A percentile compares a stretch with the other conserved stretches of the same genome.
Conservation (phyloP, 352 stramenopile genomes). For the Pythium folliculosum region DNA sequence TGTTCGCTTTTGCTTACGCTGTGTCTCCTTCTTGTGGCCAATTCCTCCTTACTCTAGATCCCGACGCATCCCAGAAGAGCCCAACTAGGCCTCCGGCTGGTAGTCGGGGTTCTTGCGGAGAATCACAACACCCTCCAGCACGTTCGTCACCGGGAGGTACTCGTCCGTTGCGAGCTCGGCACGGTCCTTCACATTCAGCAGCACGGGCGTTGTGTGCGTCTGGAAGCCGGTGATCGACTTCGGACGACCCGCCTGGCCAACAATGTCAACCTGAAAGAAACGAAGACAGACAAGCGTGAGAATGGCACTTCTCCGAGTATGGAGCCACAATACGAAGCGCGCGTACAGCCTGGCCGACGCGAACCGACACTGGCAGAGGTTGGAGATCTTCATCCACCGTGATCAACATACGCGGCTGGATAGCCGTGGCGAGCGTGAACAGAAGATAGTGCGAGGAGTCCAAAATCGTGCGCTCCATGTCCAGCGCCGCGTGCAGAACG, state of each 20-base stretch:
- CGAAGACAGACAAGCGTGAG: background rate
- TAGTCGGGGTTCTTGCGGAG: constrained; percentile 97
- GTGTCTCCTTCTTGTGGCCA: background rate
- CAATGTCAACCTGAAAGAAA: constrained; percentile 92
- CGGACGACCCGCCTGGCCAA: constrained; percentile 98
- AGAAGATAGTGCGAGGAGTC: constrained; percentile 99
- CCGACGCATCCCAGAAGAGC: background rate
- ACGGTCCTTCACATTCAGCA: constrained; percentile 97
- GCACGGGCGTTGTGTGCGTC: constrained; percentile 98
- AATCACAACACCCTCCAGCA: constrained; percentile 99
- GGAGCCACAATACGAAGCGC: background rate
- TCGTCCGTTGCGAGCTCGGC: constrained; percentile 98
- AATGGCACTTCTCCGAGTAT: background rate
- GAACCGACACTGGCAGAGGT: constrained; percentile 96
- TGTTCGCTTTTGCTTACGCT: background rate
- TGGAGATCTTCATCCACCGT: constrained; percentile 97
- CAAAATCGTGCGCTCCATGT: constrained; percentile 98
- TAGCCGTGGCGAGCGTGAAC: constrained; percentile 97
- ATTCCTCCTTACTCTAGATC: constrained; percentile 15
- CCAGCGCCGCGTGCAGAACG: constrained; percentile 95
- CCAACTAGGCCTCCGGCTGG: constrained; percentile 70
- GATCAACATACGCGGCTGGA: constrained; percentile 99
- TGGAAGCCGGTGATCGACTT: constrained; percentile 99
- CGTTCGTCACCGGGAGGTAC: constrained; percentile 94
- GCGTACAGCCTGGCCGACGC: constrained; percentile 96